Percentiles rank a stretch among this genome's conserved stretches.
phyloP scores from a whole-genome alignment of 2,329 filamentous ascomycete species.

The Didymella glomerata region DNA sequence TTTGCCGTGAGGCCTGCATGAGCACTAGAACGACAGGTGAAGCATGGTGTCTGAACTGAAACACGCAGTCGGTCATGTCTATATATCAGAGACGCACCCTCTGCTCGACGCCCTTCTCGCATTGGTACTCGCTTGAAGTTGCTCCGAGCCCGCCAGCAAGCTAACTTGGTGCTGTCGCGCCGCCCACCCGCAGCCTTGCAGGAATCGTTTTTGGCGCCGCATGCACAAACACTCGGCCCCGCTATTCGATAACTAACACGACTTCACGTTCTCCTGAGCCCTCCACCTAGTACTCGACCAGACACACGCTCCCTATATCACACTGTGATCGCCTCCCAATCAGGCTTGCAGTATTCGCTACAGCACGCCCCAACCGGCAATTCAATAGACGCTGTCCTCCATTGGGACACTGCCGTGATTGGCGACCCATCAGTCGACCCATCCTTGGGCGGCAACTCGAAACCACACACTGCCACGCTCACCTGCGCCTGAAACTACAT shows the following conservation, averaged over 20 bases:
- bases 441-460: conserved; percentile 50
- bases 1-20: conserved; percentile 20
- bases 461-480: conserved; percentile 28
- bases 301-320: conserved; percentile 27
- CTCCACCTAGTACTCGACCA: conserved; percentile 29
- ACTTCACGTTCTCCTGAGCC: conserved; percentile 35
- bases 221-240: conserved; percentile 25
- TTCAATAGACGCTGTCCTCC: conserved; percentile 53
- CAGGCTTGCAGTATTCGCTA: conserved; percentile 33
- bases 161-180: conserved; percentile 19
- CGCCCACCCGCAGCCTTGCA: conserved; percentile 20
- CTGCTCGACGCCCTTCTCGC: conserved; percentile 13
- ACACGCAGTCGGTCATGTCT: conserved; percentile 23
- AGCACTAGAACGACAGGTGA: conserved; percentile 33
- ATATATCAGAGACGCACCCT: conserved; percentile 18
- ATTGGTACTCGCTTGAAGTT: conserved; percentile 19
- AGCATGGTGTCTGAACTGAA: conserved; percentile 34
- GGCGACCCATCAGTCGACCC: conserved; percentile 46
- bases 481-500: conserved; percentile 10
- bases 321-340: conserved; percentile 26
- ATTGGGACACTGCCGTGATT: conserved; percentile 47
- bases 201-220: conserved; percentile 31
- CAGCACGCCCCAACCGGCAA: conserved; percentile 43
- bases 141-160: conserved; percentile 16
- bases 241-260: conserved; percentile 33